Evolutionary conservation across 2,329 filamentous ascomycete genomes (phyloP), one percentile per base, ranked within the genome.

Genomic region (Helotiales sp.): DNA sequence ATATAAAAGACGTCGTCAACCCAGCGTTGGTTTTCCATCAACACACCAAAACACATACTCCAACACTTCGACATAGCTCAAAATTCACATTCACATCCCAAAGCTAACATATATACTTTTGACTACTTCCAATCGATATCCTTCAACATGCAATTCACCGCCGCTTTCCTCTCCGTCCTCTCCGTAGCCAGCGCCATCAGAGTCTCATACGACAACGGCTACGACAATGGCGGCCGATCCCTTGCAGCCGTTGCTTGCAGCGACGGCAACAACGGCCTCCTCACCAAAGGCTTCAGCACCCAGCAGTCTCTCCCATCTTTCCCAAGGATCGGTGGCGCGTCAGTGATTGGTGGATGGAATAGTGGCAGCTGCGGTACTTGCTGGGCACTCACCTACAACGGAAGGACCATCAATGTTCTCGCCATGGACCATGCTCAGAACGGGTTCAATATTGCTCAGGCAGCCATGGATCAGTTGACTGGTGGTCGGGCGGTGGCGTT

Each of bases 141-240:
- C 6, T 22, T n/a, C 64, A 83, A 75, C 63, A 84, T 85, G 82
- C 80, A 82, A 75, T 73, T 82, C 75, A 75, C 79, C 72, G 77
- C 81, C 64, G 74, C 76, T 72, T 73, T 82, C 74, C 75, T 83
- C 69, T 73, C 80, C 65, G 74, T 78, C 67, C 75, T 78, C 68
- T 76, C 79, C 65, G 76, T 76, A 65, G 81, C 81, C 72, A 69
- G 61, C 6, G 72, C 73, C 28, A 76, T 81, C 60, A 78, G 75
- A 78, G 90, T 93, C 75, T 90, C 89, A 71, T 95, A 89, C 79
- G 91, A 94, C 80, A 80, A 81, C 22, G 87, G 85, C 76, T 96
- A 92, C 80, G 91, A 94, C 76, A 81, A 89, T 70, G 77, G 77
- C 54, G 71, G 72, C 67, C 85, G 87, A 66, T 82, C 85, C 52